Evolutionary conservation across 2,329 filamentous ascomycete species (phyloP), one percentile per base, ranked within the genome.

Genomic region (Pseudovirgaria hyperparasitica): DNA sequence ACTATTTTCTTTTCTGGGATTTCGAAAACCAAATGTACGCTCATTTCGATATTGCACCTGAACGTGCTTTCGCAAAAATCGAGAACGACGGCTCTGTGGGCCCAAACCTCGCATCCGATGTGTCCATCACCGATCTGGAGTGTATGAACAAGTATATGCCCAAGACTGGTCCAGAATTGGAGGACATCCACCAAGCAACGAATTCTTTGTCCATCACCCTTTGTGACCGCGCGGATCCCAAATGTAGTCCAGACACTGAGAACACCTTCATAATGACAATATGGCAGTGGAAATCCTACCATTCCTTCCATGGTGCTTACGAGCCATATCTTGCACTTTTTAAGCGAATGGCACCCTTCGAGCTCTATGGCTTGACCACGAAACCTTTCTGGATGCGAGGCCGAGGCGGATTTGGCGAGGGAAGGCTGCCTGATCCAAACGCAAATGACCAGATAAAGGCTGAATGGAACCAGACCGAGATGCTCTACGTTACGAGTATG

Each of bases 1-100:
- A 76, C 39, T 76, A 60, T 55, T 75, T 74, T 36, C 33, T 68
- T 3, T 75, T 74, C 49, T 75, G 70, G 70, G 68, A 72, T 34
- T 30, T 33, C 0, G 31, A 50, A 0, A 59, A 56, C 5, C 41
- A 55, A 12, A 46, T 59, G 26, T 70, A 70, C 40, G 53, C 57
- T 1, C 69, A 74, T 40, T 61, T 71, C 42, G 67, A 72, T 34
- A 41, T 71, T 2, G 36, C 41, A 1, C 69, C 68, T 0, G 48
- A 49, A 11, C 62, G 70, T 0, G 51, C 50, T 1, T 73, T 71
- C 37, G 58, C 67, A 1, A 47, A 51, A 20, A 40, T 72, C 6
- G 38, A 41, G 3, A 19, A 33, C 2, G 60, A 67, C 34, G 68
- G 67, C 4, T 55, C 55, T 0, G 58, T 57, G 1, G 63, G 65